Percentiles rank a stretch among this genome's conserved stretches.
phyloP scores from a whole-genome alignment of 2,329 filamentous ascomycete species.

The Tympanopsis confertula region DNA sequence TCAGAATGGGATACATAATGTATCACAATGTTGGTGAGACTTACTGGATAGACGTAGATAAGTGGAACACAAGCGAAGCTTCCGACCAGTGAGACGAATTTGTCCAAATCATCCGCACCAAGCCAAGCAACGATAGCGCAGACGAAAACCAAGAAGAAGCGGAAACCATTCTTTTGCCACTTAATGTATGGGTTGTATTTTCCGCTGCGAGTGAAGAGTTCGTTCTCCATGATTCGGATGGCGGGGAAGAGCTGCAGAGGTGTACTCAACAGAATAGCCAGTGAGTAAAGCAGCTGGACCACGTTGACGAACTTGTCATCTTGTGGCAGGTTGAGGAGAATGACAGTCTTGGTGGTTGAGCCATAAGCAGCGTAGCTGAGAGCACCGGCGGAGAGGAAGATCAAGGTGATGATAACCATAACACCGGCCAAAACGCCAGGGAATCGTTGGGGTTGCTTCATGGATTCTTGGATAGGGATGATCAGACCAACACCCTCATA shows the following conservation, averaged over 20 bases:
- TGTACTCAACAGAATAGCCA: constrained; percentile 90
- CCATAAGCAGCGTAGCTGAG: constrained; percentile 94
- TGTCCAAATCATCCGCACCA: constrained; percentile 86
- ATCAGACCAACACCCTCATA: constrained; percentile 97
- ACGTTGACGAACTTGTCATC: constrained; percentile 90
- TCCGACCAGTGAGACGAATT: constrained; percentile 90
- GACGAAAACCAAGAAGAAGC: constrained; percentile 80
- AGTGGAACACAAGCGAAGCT: constrained; percentile 96
- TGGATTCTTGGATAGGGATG: constrained; percentile 95
- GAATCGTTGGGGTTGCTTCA: constrained; percentile 84
- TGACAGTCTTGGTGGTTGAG: constrained; percentile 88
- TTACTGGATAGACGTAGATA: constrained; percentile 94
- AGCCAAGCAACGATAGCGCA: constrained; percentile 85
- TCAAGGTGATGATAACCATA: constrained; percentile 86
- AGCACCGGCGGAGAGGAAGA: constrained; percentile 85
- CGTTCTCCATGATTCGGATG: constrained; percentile 91
- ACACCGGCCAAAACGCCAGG: constrained; percentile 76
- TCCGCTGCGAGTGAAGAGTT: constrained; percentile 82
- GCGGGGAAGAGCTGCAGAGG: constrained; percentile 95
- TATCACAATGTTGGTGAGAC: constrained; percentile 21
- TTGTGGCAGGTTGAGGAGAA: constrained; percentile 90
- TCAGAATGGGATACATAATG: constrained; percentile 14
- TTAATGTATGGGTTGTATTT: constrained; percentile 99
- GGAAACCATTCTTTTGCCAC: constrained; percentile 97
- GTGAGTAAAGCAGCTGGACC: constrained; percentile 93